These are phyloP conservation scores for Amanita pallidorosea DNA, from an alignment of 768 basidiomycete species.

Conservation along the genomic window DNA sequence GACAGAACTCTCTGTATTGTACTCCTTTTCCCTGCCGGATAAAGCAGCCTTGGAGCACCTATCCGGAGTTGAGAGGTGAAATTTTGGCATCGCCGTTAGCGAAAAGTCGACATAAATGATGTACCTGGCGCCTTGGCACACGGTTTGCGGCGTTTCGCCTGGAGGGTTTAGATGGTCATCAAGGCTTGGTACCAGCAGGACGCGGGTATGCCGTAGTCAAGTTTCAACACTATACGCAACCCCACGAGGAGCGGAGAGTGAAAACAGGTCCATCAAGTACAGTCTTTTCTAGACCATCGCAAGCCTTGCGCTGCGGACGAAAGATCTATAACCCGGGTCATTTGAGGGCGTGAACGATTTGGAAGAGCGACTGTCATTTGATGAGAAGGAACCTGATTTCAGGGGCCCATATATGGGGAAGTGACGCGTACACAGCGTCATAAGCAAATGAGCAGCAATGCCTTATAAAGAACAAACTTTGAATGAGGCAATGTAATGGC, in stretches of 20 bases:
- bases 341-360: background rate
- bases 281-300: background rate
- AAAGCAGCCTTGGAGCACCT: no score
- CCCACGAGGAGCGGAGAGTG: background rate
- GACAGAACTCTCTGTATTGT: no score
- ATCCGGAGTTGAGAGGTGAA: no score
- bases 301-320: background rate
- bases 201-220: background rate
- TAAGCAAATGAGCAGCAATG: background rate
- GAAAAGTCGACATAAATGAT: no score
- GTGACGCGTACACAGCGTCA: background rate
- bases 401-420: background rate
- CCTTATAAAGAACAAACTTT: background rate
- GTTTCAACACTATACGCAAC: background rate
- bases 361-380: background rate
- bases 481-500: no score
- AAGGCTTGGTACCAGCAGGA: no score
- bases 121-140: no score
- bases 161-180: no score
- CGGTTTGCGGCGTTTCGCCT: no score
- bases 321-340: background rate
- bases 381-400: background rate
- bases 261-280: background rate
- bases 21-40: no score
- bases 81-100: no score